These are phyloP conservation scores for Malus hybrid DNA, from an alignment of 331 rosid species.

Conservation along the genomic window DNA sequence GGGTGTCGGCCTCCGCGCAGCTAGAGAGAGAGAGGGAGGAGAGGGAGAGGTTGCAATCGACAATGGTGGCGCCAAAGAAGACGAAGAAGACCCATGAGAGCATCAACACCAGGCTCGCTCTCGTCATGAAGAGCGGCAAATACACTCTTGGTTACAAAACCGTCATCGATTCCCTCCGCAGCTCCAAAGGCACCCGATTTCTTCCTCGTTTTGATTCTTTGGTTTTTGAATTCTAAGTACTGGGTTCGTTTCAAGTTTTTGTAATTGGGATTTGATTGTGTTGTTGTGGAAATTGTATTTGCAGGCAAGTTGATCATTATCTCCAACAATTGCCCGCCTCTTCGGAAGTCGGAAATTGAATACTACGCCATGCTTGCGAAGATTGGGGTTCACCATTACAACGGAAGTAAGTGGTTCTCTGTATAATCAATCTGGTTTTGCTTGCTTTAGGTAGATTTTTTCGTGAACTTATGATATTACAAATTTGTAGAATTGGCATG, in stretches of 20 bases:
- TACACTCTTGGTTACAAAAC: conserved; percentile 78
- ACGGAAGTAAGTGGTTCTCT: conserved; percentile 60
- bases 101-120: conserved; percentile 90
- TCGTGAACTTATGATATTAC: background rate
- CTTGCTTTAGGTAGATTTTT: too few relatives aligned
- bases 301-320: conserved; percentile 73
- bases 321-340: conserved; percentile 83
- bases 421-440: background rate
- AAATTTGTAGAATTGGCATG: background rate
- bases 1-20: too few relatives aligned
- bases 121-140: conserved; percentile 92
- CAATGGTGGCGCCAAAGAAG: conserved; percentile 11
- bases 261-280: background rate
- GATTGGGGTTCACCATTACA: conserved; percentile 75
- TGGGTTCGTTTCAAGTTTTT: background rate
- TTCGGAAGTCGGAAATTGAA: conserved; percentile 79
- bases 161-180: conserved; percentile 69
- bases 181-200: conserved; percentile 50
- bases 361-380: conserved; percentile 93
- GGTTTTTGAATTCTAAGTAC: background rate
- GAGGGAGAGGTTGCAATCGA: background rate
- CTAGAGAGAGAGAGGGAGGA: background rate
- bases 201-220: background rate
- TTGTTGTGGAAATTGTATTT: background rate
- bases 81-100: conserved; percentile 97